Evolutionary conservation across 228 moss, liverwort and hornwort species (phyloP).

Genomic region (Sphagnum fallax): DNA sequence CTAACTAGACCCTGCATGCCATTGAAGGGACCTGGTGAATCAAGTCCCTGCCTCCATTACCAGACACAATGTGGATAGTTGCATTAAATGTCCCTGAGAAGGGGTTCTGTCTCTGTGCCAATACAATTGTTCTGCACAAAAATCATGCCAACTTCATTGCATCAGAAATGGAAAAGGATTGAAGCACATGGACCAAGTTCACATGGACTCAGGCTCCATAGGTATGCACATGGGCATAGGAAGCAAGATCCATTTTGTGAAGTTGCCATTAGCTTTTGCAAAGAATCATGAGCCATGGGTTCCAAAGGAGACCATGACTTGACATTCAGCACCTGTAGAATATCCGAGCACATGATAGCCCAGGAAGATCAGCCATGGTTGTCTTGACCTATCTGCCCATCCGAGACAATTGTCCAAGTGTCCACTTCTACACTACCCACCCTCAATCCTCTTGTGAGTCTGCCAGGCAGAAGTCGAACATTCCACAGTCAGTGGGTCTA

Average conservation of each 20-base stretch:
- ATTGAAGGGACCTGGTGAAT: constrained; percentile 21
- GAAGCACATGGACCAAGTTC: no score
- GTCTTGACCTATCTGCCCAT: constrained; percentile 57
- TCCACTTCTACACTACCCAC: constrained; percentile 53
- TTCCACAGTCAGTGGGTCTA: constrained; percentile 63
- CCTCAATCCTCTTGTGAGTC: constrained; percentile 67
- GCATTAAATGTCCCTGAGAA: constrained; percentile 80
- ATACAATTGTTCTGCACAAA: constrained; percentile 45
- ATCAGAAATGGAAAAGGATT: no score
- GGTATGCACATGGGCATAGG: constrained; percentile 68
- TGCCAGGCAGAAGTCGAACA: constrained; percentile 71
- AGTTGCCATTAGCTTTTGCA: constrained; percentile 72
- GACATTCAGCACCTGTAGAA: constrained; percentile 43
- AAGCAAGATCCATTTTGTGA: constrained; percentile 68
- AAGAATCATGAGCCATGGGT: constrained; percentile 49
- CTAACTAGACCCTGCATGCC: constrained; percentile 59
- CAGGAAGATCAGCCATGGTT: constrained; percentile 76
- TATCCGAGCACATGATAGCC: constrained; percentile 69
- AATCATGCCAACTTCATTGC: no score
- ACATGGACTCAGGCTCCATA: constrained; percentile 15
- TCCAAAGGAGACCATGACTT: constrained; percentile 47
- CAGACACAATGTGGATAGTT: constrained; percentile 75
- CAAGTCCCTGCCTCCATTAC: constrained; percentile 58
- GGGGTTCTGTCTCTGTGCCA: constrained; percentile 39
- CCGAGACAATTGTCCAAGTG: constrained; percentile 64